Evolutionary conservation across 148 eudicot genomes (phyloP).

Genomic region (Rhododendron molle): DNA sequence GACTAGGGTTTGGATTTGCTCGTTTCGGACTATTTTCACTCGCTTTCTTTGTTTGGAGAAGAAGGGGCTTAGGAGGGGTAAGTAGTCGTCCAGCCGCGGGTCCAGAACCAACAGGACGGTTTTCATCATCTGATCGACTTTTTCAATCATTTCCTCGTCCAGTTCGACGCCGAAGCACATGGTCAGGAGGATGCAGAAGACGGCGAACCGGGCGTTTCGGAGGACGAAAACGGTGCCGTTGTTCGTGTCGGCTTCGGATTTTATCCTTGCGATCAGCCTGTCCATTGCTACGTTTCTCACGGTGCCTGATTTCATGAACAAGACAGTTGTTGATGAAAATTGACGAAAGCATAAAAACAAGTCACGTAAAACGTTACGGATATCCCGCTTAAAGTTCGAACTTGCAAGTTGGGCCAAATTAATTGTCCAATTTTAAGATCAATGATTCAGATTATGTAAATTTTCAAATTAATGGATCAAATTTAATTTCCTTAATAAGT

Average conservation of each 20-base stretch:
- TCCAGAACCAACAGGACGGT: constrained; percentile 55
- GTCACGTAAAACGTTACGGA: too few species aligned
- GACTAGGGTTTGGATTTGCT: constrained; percentile 57
- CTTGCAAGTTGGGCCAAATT: too few species aligned
- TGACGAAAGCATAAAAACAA: too few species aligned
- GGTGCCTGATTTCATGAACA: not conserved
- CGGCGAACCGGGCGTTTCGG: constrained; percentile 65
- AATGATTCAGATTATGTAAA: too few species aligned
- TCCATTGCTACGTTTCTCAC: constrained; percentile 60
- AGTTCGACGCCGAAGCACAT: constrained; percentile 86
- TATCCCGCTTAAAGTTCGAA: too few species aligned
- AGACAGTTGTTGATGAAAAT: not conserved
- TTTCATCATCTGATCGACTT: constrained; percentile 72
- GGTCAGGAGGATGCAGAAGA: constrained; percentile 61
- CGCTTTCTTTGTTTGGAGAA: constrained; percentile 66
- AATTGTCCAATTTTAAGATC: too few species aligned
- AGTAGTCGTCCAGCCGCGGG: constrained; percentile 75
- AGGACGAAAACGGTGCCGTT: constrained; percentile 60
- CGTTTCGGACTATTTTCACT: constrained; percentile 45
- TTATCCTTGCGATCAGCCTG: constrained; percentile 41
- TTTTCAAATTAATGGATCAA: too few species aligned
- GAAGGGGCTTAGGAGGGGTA: constrained; percentile 63
- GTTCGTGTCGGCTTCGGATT: constrained; percentile 49
- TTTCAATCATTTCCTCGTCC: constrained; percentile 66
- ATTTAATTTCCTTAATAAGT: too few species aligned